A percentile compares a stretch with the other conserved stretches of the same genome.
phyloP scores from a whole-genome alignment of 805 yeast species.

The Millerago galiae region DNA sequence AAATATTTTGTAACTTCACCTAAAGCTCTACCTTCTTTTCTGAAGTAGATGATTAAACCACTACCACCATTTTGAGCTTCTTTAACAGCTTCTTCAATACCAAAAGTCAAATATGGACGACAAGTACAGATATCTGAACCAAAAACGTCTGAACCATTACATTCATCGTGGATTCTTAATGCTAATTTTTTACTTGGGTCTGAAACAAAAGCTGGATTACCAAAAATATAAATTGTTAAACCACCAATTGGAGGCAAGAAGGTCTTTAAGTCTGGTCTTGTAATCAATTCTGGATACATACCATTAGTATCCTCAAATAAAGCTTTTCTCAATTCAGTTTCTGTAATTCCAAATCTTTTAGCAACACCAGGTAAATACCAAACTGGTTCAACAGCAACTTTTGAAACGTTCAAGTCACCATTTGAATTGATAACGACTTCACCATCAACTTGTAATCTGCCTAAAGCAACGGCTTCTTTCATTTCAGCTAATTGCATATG shows the following conservation, averaged over 20 bases:
- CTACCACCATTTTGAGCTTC: constrained; percentile 64
- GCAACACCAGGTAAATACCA: constrained; percentile 71
- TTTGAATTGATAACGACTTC: constrained; percentile 48
- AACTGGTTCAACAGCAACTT: constrained; percentile 64
- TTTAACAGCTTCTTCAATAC: constrained; percentile 60
- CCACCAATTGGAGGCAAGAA: constrained; percentile 70
- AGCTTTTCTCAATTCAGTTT: constrained; percentile 49
- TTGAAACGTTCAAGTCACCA: constrained; percentile 58
- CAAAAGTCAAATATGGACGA: constrained; percentile 60
- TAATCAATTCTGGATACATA: constrained; percentile 61
- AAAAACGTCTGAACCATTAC: constrained; percentile 66
- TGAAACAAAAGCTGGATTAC: constrained; percentile 48
- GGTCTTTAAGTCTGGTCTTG: constrained; percentile 61
- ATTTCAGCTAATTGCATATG: constrained; percentile 55
- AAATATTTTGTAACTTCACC: constrained; percentile 68
- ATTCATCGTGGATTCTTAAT: constrained; percentile 60
- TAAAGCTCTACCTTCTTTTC: constrained; percentile 64
- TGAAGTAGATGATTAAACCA: constrained; percentile 58
- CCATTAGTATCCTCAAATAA: constrained; percentile 66
- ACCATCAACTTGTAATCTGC: constrained; percentile 53
- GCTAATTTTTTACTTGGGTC: constrained; percentile 47
- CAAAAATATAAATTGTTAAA: constrained; percentile 58
- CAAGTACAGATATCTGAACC: constrained; percentile 67
- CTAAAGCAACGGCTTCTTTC: constrained; percentile 47
- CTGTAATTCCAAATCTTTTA: constrained; percentile 51